These are phyloP conservation scores for Camptophora hylomeconis DNA, from an alignment of 2,329 filamentous ascomycete genomes.

Conservation along the genomic window DNA sequence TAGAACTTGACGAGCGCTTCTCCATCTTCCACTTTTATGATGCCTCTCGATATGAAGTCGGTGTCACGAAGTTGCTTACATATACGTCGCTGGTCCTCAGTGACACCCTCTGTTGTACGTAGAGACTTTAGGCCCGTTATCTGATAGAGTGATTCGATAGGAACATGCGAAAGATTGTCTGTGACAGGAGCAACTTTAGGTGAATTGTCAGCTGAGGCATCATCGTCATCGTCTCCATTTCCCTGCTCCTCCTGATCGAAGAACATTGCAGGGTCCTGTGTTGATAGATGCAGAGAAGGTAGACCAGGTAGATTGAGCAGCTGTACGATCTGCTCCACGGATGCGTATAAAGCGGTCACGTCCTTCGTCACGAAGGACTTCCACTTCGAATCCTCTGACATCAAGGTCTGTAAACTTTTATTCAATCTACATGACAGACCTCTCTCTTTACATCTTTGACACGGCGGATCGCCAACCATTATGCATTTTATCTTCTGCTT, in stretches of 20 bases:
- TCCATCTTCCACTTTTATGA: slow-evolving; percentile 31
- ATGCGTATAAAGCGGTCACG: slow-evolving; percentile 19
- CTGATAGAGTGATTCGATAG: slow-evolving; percentile 25
- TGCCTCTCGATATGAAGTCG: slow-evolving; percentile 39
- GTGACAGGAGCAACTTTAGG: slow-evolving; percentile 19
- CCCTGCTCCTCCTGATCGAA: slow-evolving; percentile 26
- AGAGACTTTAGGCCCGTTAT: slow-evolving; percentile 22
- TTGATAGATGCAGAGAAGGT: slow-evolving; percentile 23
- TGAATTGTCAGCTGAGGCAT: slow-evolving; percentile 27
- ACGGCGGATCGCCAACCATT: slow-evolving; percentile 37
- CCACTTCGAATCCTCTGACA: slow-evolving; percentile 35
- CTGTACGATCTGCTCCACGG: slow-evolving; percentile 23
- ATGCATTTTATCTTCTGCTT: slow-evolving; percentile 42
- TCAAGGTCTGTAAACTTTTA: slow-evolving; percentile 37
- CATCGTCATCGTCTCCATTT: slow-evolving; percentile 32
- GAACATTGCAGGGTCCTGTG: slow-evolving; percentile 18
- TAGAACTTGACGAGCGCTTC: slow-evolving; percentile 30
- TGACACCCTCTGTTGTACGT: slow-evolving; percentile 20
- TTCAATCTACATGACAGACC: slow-evolving; percentile 39
- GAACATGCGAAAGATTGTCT: slow-evolving; percentile 21
- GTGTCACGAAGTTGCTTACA: slow-evolving; percentile 26
- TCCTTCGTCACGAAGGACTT: slow-evolving; percentile 23
- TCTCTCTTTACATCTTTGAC: slow-evolving; percentile 37
- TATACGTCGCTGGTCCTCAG: slow-evolving; percentile 18
- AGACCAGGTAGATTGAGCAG: slow-evolving; percentile 26